Base-by-base conservation (phyloP, 768 basidiomycete genomes). In the Lactifluus pinguis region DNA sequence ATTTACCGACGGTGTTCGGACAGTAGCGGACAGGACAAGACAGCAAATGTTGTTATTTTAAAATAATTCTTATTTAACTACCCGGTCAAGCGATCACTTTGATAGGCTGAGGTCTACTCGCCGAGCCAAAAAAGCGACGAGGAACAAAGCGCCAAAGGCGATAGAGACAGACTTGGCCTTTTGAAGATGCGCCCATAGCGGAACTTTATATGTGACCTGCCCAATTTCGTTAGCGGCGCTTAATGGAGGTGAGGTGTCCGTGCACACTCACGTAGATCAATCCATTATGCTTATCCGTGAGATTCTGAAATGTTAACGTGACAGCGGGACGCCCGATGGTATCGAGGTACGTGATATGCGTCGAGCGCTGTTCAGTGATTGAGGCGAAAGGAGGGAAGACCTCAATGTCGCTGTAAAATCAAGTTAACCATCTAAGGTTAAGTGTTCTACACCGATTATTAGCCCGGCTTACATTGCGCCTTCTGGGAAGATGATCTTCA, bases 161-260 rank as follows among this genome's bases (percentile, higher is more conserved):
- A 77, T 76, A 9, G 86, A 82, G 30, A 95, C 91, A 11, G 86
- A 83, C 32, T 90, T 57, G 1, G 92, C 91, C 73, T 98, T 98
- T 73, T 85, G 87, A 61, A 97, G 72, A 71, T 92, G 88, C n/a
- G 92, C 86, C 45, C 79, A 76, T 57, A 85, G 67, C 11, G 92
- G 84, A 47, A 95, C 87, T 66, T 81, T 85, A 79, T 98, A 98
- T 41, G 87, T 84, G 61, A 97, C 86, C 95, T 97, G 65, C 25
- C 53, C 25, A n/a, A 55, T 29, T 21, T 36, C 32, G 42, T 65
- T 21, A 59, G 34, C 36, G 53, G 32, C 15, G 45, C 49, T 34
- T 15, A 60, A 25, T 42, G 8, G 1, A 36, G 32, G 14, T 25
- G 21, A 1, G 21, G 45, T 5, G 21, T 58, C 30, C 19, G 48